Evolutionary conservation across 1,284 basidiomycete species (phyloP).

Genomic region (Rhodotorula sp.): DNA sequence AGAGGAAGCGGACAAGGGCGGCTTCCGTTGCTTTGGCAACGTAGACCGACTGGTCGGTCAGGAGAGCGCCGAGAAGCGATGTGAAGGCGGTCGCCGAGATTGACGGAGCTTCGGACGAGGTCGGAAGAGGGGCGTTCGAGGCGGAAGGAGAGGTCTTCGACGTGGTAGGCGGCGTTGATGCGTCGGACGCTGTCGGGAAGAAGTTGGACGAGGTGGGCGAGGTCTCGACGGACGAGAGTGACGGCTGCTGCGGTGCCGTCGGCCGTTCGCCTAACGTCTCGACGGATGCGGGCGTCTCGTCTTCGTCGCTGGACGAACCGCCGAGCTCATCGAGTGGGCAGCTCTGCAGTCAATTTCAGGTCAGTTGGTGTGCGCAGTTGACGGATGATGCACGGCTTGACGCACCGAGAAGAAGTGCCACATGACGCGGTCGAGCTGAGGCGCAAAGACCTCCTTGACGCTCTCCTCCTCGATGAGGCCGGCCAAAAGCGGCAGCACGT

Average conservation of each 20-base stretch:
- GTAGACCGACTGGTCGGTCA: conserved; percentile 51
- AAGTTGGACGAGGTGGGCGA: conserved; percentile 20
- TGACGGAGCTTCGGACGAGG: conserved; percentile 66
- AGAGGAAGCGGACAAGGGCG: conserved; percentile 40
- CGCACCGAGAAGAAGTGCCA: conserved; percentile 91
- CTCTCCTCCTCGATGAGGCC: conserved; percentile 74
- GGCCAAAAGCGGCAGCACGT: conserved; percentile 85
- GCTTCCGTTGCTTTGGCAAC: conserved; percentile 36
- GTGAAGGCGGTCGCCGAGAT: conserved; percentile 86
- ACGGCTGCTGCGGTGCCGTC: not conserved
- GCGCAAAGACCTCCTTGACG: conserved; percentile 87
- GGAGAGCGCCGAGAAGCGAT: conserved; percentile 81
- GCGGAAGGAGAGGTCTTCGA: conserved; percentile 28
- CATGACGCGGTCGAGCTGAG: conserved; percentile 76
- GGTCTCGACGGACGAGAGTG: conserved; percentile 10
- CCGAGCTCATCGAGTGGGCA: conserved; percentile 41
- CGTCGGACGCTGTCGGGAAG: conserved; percentile 7
- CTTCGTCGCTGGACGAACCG: not conserved
- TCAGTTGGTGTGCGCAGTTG: not conserved
- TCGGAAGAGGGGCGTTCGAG: conserved; percentile 43
- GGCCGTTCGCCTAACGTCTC: not conserved
- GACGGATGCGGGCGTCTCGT: not conserved
- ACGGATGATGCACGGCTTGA: not conserved
- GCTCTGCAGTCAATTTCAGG: not conserved
- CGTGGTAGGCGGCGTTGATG: conserved; percentile 30